phyloP scores from a whole-genome alignment of 305 asterid species.

The Salvia sclarea region DNA sequence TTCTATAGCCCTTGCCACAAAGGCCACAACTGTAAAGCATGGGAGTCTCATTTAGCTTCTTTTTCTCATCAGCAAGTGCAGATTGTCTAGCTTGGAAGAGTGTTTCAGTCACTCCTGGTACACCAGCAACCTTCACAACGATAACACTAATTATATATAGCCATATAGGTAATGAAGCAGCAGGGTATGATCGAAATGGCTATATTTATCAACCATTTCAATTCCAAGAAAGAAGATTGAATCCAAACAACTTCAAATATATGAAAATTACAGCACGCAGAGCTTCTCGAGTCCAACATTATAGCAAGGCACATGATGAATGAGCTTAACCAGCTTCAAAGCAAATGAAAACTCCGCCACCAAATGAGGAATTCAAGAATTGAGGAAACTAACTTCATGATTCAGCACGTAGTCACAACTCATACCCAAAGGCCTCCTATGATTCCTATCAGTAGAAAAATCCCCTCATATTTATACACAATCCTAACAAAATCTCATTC shows the following conservation, averaged over 20 bases:
- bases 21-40: conserved; percentile 78
- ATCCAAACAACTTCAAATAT: neutral
- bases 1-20: conserved; percentile 83
- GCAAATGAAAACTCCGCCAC: neutral
- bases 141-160: too few species aligned
- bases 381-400: neutral
- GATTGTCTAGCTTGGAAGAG: conserved; percentile 80
- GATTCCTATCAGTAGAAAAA: neutral
- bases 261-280: neutral
- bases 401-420: neutral
- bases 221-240: neutral
- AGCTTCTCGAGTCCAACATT: neutral
- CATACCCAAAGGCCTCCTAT: neutral
- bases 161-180: neutral
- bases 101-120: conserved; percentile 92
- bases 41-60: conserved; percentile 62
- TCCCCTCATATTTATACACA: neutral
- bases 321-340: conserved; percentile 20
- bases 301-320: neutral
- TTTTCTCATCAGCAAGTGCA: conserved; percentile 71
- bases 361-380: neutral
- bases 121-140: conserved; percentile 83
- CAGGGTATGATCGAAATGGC: too few species aligned
- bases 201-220: neutral
- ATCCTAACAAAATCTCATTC: neutral